phyloP scores from a whole-genome alignment of 2,329 filamentous ascomycete species.

The Akanthomyces dipterigenus region DNA sequence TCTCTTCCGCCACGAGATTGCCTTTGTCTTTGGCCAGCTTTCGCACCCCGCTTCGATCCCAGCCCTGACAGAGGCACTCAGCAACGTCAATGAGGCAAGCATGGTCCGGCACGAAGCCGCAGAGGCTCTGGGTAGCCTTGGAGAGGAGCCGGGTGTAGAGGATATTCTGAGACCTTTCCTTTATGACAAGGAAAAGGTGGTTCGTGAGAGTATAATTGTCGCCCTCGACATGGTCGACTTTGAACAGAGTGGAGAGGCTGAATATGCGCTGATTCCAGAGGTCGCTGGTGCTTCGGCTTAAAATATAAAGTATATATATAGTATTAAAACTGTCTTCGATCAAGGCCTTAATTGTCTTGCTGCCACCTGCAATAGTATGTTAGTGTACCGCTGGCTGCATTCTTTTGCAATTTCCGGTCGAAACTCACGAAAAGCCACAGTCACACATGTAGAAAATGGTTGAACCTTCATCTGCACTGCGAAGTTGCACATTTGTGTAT shows the following conservation, averaged over 20 bases:
- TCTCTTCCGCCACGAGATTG: slow-evolving; percentile 94
- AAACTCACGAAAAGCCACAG: slow-evolving; percentile 71
- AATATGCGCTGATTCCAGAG: slow-evolving; percentile 87
- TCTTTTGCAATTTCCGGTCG: background rate
- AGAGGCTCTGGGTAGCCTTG: slow-evolving; percentile 88
- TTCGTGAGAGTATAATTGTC: slow-evolving; percentile 89
- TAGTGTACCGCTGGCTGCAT: background rate
- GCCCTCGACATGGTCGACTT: slow-evolving; percentile 97
- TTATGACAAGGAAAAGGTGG: slow-evolving; percentile 85
- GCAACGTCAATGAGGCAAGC: slow-evolving; percentile 73
- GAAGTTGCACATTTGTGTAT: slow-evolving; percentile 77
- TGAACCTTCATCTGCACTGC: slow-evolving; percentile 89
- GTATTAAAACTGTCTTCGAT: slow-evolving; percentile 1
- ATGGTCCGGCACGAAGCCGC: slow-evolving; percentile 99
- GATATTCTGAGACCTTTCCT: slow-evolving; percentile 76
- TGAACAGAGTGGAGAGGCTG: slow-evolving; percentile 78
- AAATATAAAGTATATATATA: slow-evolving; percentile 15
- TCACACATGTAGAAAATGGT: slow-evolving; percentile 88
- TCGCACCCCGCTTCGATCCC: slow-evolving; percentile 96
- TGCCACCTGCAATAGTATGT: slow-evolving; percentile 37
- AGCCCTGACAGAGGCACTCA: slow-evolving; percentile 70
- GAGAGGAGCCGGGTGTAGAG: slow-evolving; percentile 89
- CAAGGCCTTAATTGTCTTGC: slow-evolving; percentile 49
- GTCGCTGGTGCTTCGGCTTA: slow-evolving; percentile 36
- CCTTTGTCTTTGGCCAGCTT: slow-evolving; percentile 95